Base-by-base conservation (phyloP, 225 moss, liverwort and hornwort genomes). In the Bryoerythrophyllum caledonicum region DNA sequence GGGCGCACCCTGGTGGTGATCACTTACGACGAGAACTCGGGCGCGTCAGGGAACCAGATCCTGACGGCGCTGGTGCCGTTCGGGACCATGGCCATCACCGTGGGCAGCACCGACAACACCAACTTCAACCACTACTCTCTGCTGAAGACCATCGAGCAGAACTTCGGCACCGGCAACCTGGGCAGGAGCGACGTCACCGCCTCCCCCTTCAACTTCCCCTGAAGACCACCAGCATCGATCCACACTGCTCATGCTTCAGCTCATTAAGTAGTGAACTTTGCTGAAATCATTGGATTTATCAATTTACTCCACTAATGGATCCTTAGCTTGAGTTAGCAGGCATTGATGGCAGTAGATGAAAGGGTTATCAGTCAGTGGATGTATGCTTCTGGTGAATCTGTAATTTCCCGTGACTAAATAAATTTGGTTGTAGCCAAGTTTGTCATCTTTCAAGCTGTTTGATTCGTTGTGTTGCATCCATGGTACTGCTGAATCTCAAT, bases 81-180 rank as follows among this genome's bases (percentile, higher is more conserved):
- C 52, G 68, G 68, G n/a, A 51, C 11, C 68, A 68, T 68, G 68
- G 14, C 14, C 35, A 53, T 68, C 14, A 68, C 68, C 32, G 53
- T 35, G 53, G 68, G 68, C 68, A 68, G 68, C 68, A 53, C 7
- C 12, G 53, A 68, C 34, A 23, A 23, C 35, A 68, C 68, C 14
- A 35, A 68, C 52, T 53, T 68, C 68, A 23, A 12, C 23, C 68
- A 68, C 13, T 68, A 68, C 68, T 53, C 52, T 21, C 35, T 68
- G 23, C 68, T 53, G 1, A 68, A 53, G 68, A 68, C 68, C 52
- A 68, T 68, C 13, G 68, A 68, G 53, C 21, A 53, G 68, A 68
- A 68, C 53, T 68, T 68, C 68, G 68, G 53, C 35, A 53, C 53
- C 2, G 53, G 68, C 35, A 68, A 68, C 7, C 21, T 68, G 7